These are phyloP conservation scores for Cryphonectria naterciae DNA, from an alignment of 2,329 filamentous ascomycete genomes.

Conservation along the genomic window DNA sequence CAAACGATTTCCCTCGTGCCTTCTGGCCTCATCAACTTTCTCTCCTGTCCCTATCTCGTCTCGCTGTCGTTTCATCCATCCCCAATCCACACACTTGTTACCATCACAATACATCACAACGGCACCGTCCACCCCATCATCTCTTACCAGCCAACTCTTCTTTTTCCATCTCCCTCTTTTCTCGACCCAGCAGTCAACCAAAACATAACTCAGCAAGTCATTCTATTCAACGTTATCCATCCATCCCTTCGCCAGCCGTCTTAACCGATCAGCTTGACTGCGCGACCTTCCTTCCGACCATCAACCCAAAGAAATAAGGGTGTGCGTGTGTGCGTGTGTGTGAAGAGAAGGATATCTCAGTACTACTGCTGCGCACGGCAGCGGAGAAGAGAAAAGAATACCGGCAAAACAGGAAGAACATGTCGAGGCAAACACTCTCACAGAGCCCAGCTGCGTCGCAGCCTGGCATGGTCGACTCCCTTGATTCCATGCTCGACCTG, in stretches of 20 bases:
- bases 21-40: constrained; percentile 19
- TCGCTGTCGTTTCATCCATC: constrained; percentile 7
- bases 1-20: background rate
- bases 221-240: background rate
- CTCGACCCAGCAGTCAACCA: background rate
- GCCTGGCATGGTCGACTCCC: constrained; percentile 51
- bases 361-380: background rate
- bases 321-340: too few species aligned
- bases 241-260: background rate
- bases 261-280: constrained; percentile 1
- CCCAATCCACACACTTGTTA: background rate
- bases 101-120: constrained; percentile 5
- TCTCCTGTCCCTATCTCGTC: constrained; percentile 2
- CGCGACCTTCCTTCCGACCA: background rate
- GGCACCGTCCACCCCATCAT: constrained; percentile 4
- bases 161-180: background rate
- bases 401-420: constrained; percentile 16
- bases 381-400: constrained; percentile 7
- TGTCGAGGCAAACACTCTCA: constrained; percentile 34
- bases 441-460: constrained; percentile 35
- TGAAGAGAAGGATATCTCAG: background rate
- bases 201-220: background rate
- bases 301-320: background rate
- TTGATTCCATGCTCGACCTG: constrained; percentile 64
- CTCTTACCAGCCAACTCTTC: background rate